Percentiles rank a stretch among this genome's conserved stretches.
Conservation (phyloP, 148 eudicot genomes). For the Rhododendron ovatum region DNA sequence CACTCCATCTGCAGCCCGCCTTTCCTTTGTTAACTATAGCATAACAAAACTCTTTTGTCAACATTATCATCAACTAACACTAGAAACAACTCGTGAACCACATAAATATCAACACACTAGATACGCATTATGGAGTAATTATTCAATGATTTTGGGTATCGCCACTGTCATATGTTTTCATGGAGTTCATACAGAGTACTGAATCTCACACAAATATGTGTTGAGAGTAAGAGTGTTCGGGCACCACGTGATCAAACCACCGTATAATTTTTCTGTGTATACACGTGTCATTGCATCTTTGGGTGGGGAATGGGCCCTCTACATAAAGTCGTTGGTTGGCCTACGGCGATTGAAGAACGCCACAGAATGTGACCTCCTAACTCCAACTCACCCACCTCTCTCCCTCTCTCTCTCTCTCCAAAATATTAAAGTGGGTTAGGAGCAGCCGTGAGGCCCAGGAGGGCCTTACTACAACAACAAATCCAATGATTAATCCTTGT, state of each 20-base stretch:
- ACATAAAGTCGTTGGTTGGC: not conserved
- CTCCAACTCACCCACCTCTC: not conserved
- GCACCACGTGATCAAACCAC: too few species aligned
- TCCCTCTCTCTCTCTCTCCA: not conserved
- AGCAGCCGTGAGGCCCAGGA: not conserved
- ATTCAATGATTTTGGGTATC: too few species aligned
- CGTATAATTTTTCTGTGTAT: not conserved
- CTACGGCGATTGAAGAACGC: not conserved
- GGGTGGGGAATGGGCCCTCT: not conserved
- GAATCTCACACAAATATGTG: too few species aligned
- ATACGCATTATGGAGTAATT: too few species aligned
- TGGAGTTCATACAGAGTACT: too few species aligned
- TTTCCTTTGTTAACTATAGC: not conserved
- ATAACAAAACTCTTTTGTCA: not conserved
- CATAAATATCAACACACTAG: not conserved
- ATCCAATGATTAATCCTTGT: too few species aligned
- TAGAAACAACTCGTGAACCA: not conserved
- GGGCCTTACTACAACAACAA: not conserved
- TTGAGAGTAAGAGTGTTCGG: too few species aligned
- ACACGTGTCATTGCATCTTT: not conserved
- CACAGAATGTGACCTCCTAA: not conserved
- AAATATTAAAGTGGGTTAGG: not conserved
- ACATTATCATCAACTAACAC: not conserved
- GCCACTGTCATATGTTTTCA: too few species aligned
- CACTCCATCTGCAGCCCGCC: not conserved